Evolutionary conservation across 1,284 basidiomycete species (phyloP), one percentile per base, ranked within the genome.

Genomic region (Amylostereum areolatum): DNA sequence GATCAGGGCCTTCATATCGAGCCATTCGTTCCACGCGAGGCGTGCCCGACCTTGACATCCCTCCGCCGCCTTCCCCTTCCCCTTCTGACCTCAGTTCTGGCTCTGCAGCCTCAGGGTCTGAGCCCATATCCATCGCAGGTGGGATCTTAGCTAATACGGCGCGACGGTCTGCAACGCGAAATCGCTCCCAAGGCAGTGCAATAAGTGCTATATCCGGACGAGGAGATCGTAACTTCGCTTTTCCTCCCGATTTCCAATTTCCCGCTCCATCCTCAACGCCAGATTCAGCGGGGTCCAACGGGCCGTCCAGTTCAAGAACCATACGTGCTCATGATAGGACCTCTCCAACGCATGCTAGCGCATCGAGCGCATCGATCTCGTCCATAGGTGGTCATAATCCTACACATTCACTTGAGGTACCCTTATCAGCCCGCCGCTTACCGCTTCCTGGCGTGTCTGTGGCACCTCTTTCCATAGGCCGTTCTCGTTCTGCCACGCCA

Each of bases 341-440:
- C 10, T 66, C 67, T 10, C 64, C 65, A 1, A 71, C 67, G 3
- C 68, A 69, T 53, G 58, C 63, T 3, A 70, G 66, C 49, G 58
- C 65, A 52, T 43, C 71, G 25, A 69, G 69, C 41, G 54, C 62
- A 9, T 59, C 65, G 45, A 54, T 57, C 24, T 52, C 63, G 50
- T 55, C 60, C 0, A 66, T 67, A 10, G 61, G 51, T 50, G 58
- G 66, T 25, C 78, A 80, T 59, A 77, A 76, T 55, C 64, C 69
- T 4, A 72, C 79, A 0, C 72, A 72, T 55, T 84, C 82, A 1
- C 62, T 83, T 18, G 82, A 84, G 59, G 71, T 66, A 0, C 57
- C 65, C 9, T 60, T 68, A 30, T 66, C 71, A n/a, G 52, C 59
- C 30, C 47, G 64, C 33, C 64, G 60, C 34, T 54, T 62, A 9